Base-by-base conservation (phyloP, 495 filamentous ascomycete species). In the Lepidopterella palustris region DNA sequence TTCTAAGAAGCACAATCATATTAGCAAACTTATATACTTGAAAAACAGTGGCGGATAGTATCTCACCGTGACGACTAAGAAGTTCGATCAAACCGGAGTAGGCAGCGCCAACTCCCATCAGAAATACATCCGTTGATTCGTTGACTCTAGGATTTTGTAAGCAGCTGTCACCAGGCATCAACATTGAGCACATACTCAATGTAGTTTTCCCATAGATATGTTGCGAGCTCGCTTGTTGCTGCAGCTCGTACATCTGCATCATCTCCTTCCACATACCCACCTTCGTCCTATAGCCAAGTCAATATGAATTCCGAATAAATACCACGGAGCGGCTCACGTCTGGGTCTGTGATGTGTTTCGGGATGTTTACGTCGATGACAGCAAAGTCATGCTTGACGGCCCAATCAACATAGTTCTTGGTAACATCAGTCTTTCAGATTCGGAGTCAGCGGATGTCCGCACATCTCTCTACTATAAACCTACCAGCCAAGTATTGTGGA, bases 181-280 rank as follows among this genome's bases (percentile, higher is more conserved):
- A 18, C 13, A 25, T 21, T 0, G 10, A 11, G 45, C 11, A 55
- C 75, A 64, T 76, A 84, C 79, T 95, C 88, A 31, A 98, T 87
- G 64, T 96, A 96, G 67, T 98, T 98, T 64, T 97, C 92, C 95
- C 95, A 98, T 29, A 98, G 71, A 66, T 95, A 97, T 55, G 81
- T 82, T 18, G 90, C 86, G 6, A 97, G 73, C 61, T 93, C 87
- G 55, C 86, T 81, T 0, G 85, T 85, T 42, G 84, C 81, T 8
- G 3, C 39, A 2, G 45, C 60, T 23, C 64, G 51, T 11, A 24
- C 24, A 1, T 62, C 63, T 18, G 29, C 1, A 29, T 52, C 32
- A 48, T 66, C 63, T 15, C 31, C 62, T 11, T 64, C 64, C 0
- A 59, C 52, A 32, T 63, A 70, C 27, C 29, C 28, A 20, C 31